A percentile compares a stretch with the other conserved stretches of the same genome.
phyloP scores from a whole-genome alignment of 148 eudicot genomes.

The Fagopyrum tataricum region DNA sequence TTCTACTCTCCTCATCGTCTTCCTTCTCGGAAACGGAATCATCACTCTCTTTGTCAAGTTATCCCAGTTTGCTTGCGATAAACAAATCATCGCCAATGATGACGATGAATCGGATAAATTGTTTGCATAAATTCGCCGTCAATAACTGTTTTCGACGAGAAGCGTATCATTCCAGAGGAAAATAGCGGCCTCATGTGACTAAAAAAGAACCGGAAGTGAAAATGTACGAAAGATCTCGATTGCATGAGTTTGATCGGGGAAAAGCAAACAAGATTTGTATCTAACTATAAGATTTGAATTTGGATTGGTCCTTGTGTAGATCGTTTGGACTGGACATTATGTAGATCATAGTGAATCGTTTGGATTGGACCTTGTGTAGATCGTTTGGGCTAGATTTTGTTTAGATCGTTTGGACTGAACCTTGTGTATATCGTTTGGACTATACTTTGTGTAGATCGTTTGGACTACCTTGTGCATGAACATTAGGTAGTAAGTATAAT shows the following conservation, averaged over 20 bases:
- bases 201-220: conserved; percentile 20
- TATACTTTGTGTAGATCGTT: too few species aligned
- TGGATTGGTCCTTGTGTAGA: too few species aligned
- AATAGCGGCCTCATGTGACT: not conserved
- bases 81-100: not conserved
- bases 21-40: conserved; percentile 54
- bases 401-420: too few species aligned
- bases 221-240: conserved; percentile 38
- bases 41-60: conserved; percentile 30
- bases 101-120: not conserved
- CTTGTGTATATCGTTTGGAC: too few species aligned
- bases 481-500: too few species aligned
- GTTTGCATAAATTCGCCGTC: not conserved
- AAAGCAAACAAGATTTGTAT: conserved; percentile 23
- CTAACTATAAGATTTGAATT: conserved; percentile 10
- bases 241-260: conserved; percentile 30
- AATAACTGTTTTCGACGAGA: not conserved
- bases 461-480: too few species aligned
- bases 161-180: not conserved
- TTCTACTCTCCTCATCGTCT: conserved; percentile 24
- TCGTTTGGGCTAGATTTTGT: too few species aligned
- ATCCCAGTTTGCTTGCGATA: conserved; percentile 12
- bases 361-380: too few species aligned
- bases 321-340: too few species aligned
- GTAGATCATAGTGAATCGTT: too few species aligned